These are phyloP conservation scores for Dillenia suffruticosa DNA, from an alignment of 164 flowering plant genomes.

Conservation along the genomic window DNA sequence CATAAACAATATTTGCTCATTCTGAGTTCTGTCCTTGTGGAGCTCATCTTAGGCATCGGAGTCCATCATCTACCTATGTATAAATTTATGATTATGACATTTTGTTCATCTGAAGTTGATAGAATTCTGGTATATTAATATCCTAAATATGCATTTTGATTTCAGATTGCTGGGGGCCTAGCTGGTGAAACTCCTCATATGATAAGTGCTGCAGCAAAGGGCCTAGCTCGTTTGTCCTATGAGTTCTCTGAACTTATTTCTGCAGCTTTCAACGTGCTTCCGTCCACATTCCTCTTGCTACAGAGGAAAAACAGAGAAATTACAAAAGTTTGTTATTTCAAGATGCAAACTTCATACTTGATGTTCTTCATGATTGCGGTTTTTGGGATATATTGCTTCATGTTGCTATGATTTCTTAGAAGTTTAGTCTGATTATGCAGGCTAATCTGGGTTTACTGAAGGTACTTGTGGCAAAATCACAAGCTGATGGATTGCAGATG, in stretches of 20 bases:
- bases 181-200: conserved; percentile 95
- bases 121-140: not conserved
- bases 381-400: not conserved
- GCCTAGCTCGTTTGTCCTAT: conserved; percentile 94
- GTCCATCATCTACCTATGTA: too few species aligned
- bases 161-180: conserved; percentile 83
- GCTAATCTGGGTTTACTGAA: conserved; percentile 89
- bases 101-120: too few species aligned
- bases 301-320: conserved; percentile 86
- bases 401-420: not conserved
- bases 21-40: not conserved
- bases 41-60: too few species aligned
- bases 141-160: conserved; percentile 3
- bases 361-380: not conserved
- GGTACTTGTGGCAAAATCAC: conserved; percentile 90
- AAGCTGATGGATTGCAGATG: conserved; percentile 57
- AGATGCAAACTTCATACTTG: not conserved
- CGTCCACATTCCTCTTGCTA: conserved; percentile 72
- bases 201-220: conserved; percentile 96
- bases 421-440: conserved; percentile 37
- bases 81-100: too few species aligned
- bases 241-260: conserved; percentile 91
- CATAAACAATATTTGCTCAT: conserved; percentile 5
- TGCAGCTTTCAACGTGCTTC: conserved; percentile 65
- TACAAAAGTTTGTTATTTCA: conserved; percentile 44